phyloP scores from a whole-genome alignment of 2,329 filamentous ascomycete genomes.

The Emydomyces testavorans region DNA sequence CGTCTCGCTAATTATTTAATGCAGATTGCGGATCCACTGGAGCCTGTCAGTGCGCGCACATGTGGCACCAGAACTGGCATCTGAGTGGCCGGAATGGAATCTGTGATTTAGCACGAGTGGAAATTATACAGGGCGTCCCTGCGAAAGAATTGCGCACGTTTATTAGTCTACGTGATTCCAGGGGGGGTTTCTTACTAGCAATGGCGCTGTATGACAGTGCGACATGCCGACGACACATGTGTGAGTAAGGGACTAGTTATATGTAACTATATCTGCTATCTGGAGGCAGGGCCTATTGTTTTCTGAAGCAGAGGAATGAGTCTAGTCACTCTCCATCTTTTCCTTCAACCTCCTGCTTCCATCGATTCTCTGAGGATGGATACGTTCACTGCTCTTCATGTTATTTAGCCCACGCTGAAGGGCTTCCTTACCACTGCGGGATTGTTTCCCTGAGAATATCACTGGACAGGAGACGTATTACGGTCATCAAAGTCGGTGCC shows the following conservation, averaged over 20 bases:
- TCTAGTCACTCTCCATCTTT: neutral
- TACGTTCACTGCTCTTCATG: neutral
- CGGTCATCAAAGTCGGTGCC: too few relatives aligned
- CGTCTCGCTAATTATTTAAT: neutral
- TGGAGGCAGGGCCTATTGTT: neutral
- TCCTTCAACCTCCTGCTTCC: neutral
- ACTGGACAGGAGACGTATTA: neutral
- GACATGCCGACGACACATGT: too few relatives aligned
- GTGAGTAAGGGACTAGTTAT: too few relatives aligned
- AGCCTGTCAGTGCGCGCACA: neutral
- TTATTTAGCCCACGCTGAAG: neutral
- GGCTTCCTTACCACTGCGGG: neutral
- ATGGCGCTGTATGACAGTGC: too few relatives aligned
- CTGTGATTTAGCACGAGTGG: neutral
- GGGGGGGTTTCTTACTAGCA: too few relatives aligned
- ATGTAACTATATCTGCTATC: neutral
- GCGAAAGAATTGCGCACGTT: neutral
- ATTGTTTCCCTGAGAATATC: neutral
- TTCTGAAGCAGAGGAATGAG: too few relatives aligned
- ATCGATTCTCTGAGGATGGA: neutral
- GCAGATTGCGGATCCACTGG: neutral
- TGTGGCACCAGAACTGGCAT: neutral
- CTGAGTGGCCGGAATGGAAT: neutral
- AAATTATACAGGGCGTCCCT: neutral
- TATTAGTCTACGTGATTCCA: neutral